Conservation (phyloP, 331 rosid species). For the Quercus tomentella region DNA sequence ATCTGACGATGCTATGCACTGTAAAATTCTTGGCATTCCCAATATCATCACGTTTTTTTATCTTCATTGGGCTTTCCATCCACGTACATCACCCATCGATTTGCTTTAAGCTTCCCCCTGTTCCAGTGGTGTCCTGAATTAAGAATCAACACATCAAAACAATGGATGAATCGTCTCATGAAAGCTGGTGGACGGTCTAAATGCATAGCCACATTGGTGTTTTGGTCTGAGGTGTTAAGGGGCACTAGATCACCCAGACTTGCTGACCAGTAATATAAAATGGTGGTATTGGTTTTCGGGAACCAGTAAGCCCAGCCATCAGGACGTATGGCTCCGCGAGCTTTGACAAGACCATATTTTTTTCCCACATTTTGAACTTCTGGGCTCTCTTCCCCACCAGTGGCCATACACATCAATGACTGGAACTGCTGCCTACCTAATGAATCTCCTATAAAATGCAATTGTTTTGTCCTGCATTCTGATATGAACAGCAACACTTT, state of each 20-base stretch:
- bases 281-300: conserved; percentile 69
- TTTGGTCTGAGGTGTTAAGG: too few species aligned
- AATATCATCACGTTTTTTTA: too few species aligned
- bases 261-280: conserved; percentile 91
- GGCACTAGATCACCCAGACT: conserved; percentile 80
- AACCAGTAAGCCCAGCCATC: conserved; percentile 88
- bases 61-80: too few species aligned
- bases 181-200: too few species aligned
- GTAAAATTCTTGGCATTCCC: too few species aligned
- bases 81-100: too few species aligned
- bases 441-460: conserved; percentile 85
- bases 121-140: too few species aligned
- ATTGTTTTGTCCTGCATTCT: conserved; percentile 92
- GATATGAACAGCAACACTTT: conserved; percentile 32
- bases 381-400: conserved; percentile 68
- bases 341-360: conserved; percentile 72
- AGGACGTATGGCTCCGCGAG: conserved; percentile 83
- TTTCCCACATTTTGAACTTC: conserved; percentile 69
- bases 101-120: too few species aligned
- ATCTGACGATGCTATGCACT: conserved; percentile 48
- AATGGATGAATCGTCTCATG: too few species aligned
- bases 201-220: too few species aligned
- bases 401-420: conserved; percentile 88
- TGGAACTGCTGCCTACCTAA: conserved; percentile 93
- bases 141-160: too few species aligned